These are phyloP conservation scores for Penicillium roqueforti DNA, from an alignment of 495 filamentous ascomycete genomes.

Conservation along the genomic window DNA sequence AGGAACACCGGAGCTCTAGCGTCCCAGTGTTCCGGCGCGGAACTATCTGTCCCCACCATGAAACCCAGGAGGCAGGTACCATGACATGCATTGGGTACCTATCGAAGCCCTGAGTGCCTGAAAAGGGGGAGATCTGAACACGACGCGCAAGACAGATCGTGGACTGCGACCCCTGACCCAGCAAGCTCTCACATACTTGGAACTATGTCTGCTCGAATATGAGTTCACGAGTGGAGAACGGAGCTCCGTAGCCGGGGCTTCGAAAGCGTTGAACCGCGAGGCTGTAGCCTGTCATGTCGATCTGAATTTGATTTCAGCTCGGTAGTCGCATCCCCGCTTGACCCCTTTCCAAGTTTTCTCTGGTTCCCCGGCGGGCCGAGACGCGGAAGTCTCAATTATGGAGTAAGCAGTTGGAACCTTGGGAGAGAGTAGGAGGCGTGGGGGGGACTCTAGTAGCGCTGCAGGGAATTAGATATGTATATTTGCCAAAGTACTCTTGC, in stretches of 20 bases:
- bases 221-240: background rate
- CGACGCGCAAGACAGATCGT: constrained; percentile 4
- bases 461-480: background rate
- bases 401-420: no score
- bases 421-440: constrained; percentile 4
- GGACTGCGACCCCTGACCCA: constrained; percentile 11
- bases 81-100: constrained; percentile 1
- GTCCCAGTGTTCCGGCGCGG: background rate
- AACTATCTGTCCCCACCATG: constrained; percentile 2
- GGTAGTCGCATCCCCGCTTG: no score
- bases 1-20: background rate
- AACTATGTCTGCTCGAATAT: background rate
- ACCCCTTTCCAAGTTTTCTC: background rate
- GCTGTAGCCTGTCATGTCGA: constrained; percentile 3
- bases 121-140: constrained; percentile 7
- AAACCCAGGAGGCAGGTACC: constrained; percentile 12
- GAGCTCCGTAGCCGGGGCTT: background rate
- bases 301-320: background rate
- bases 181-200: background rate
- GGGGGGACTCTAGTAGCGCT: no score
- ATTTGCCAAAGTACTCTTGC: constrained; percentile 1
- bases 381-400: constrained; percentile 10
- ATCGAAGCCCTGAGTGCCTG: constrained; percentile 18
- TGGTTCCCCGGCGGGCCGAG: constrained; percentile 17
- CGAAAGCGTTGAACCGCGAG: background rate